Base-by-base conservation (phyloP, 257 asterid species). In the Craterostigma plantagineum region DNA sequence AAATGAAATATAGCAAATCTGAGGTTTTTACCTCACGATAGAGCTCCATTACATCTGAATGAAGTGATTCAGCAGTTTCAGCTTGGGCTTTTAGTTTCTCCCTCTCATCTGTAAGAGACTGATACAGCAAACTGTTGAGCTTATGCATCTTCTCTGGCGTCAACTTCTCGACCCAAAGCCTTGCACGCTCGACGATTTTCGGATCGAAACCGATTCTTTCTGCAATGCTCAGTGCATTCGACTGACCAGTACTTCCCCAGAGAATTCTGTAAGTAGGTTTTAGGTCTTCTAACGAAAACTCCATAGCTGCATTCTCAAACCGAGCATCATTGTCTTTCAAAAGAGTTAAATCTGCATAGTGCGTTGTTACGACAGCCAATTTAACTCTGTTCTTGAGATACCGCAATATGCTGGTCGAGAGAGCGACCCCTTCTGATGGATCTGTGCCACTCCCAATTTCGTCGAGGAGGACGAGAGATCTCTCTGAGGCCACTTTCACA, bases 361-460 rank as follows among this genome's bases (percentile, higher is more conserved):
- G 95, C 54, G 95, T 90, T 37, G 98, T 90, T 46, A 79, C 91
- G 54, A 90, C 84, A 52, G 92, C 92, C 71, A 90, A 67, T 41
- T 68, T 72, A 50, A 83, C 93, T 58, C 83, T 67, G 50, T 75
- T 79, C 66, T 82, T 81, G 58, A 82, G 82, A 65, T 79, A 76
- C 18, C 66, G 77, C 80, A 90, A 61, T 53, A 90, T 64, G 77
- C 95, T 79, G 41, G 90, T 61, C 35, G 98, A 77, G 40, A 83
- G 85, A 54, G 92, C 93, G 58, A 79, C 79, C 8, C 98, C 98
- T 69, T 90, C 98, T 8, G 98, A 79, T 58, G 98, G 95, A 69
- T 83, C 98, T 11, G 98, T 90, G 49, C 98, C 95, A 56, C 98
- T 68, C 52, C 98, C 98, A 48, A 90, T 83, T 75, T 90, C 98